Base-by-base conservation (phyloP, 208 protist genomes). In the Trypanosoma avium region DNA sequence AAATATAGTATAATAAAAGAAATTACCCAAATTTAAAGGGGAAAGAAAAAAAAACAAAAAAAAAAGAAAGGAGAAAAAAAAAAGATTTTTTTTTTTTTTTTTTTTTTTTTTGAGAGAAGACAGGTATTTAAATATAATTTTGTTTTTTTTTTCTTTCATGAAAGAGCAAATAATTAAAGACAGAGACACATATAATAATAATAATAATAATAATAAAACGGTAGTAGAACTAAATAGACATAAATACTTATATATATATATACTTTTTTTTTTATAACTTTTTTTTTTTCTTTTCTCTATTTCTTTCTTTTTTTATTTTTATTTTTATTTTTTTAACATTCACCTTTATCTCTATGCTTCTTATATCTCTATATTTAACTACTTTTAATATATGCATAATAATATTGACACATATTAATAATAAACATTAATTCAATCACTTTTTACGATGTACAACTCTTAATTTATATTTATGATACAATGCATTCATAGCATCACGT, bases 381-480 rank as follows among this genome's bases (percentile, higher is more conserved):
- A n/a, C n/a, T n/a, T n/a, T n/a, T n/a, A n/a, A n/a, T n/a, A n/a
- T n/a, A n/a, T n/a, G n/a, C n/a, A 42, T 42, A 42, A 42, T 42
- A 42, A 42, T 42, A 42, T n/a, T 42, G 17, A 42, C 17, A 13
- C 10, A 42, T 42, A 42, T n/a, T 42, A 42, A 42, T 42, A 42
- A 42, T 42, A 42, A 42, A n/a, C 10, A 42, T 42, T n/a, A 42
- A 38, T 38, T 13, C 33, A 38, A 50, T 36, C 30, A 46, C n/a
- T 32, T 40, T 22, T 49, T 68, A 22, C 62, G 13, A 3, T 42
- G 33, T 50, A 62, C 56, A 49, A 55, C 52, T 6, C 67, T 46
- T 27, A 61, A 30, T 3, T 32, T 54, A 32, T 45, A 32, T n/a
- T n/a, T n/a, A 12, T 60, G 46, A 6, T 27, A 24, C 2, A 55